Percentiles rank a stretch among this genome's conserved stretches.
Evolutionary conservation across 139 green algal species (phyloP).

Genomic region (Volvox africanus): DNA sequence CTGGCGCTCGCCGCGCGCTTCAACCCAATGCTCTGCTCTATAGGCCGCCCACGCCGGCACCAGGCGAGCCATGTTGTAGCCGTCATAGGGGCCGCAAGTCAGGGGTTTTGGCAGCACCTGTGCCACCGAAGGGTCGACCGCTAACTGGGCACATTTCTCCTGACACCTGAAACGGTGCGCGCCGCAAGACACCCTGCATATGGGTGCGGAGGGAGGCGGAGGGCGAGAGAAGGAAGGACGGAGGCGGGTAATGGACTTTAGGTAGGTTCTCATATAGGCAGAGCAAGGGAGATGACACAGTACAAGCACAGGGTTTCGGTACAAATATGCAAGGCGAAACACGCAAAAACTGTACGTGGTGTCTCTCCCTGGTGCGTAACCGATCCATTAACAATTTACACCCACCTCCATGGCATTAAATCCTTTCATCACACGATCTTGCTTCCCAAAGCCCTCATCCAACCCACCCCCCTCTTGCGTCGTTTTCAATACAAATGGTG

Average conservation of each 20-base stretch:
- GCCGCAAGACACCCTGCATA: conserved; percentile 38
- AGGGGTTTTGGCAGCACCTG: not conserved
- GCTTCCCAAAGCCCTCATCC: not conserved
- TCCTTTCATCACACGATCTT: not conserved
- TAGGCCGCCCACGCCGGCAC: not conserved
- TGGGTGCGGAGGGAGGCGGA: not conserved
- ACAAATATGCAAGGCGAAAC: not conserved
- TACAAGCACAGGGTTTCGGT: not conserved
- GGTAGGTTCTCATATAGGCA: not conserved
- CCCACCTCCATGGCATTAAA: not conserved
- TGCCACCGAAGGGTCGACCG: not conserved
- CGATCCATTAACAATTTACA: not conserved
- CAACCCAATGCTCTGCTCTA: not conserved
- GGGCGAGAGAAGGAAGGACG: not conserved
- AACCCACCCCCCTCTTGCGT: too few relatives aligned
- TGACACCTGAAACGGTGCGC: conserved; percentile 36
- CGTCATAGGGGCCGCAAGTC: not conserved
- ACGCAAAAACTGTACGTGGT: not conserved
- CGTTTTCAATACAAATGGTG: not conserved
- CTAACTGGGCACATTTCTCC: conserved; percentile 38
- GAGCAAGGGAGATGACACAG: not conserved
- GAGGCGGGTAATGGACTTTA: not conserved
- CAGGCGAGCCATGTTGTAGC: not conserved
- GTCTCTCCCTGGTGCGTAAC: not conserved
- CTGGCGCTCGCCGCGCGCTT: not conserved